Percentiles rank a stretch among this genome's conserved stretches.
These are phyloP conservation scores for Vaccinium vitisidaea DNA, from an alignment of 148 eudicot genomes.

Conservation along the genomic window DNA sequence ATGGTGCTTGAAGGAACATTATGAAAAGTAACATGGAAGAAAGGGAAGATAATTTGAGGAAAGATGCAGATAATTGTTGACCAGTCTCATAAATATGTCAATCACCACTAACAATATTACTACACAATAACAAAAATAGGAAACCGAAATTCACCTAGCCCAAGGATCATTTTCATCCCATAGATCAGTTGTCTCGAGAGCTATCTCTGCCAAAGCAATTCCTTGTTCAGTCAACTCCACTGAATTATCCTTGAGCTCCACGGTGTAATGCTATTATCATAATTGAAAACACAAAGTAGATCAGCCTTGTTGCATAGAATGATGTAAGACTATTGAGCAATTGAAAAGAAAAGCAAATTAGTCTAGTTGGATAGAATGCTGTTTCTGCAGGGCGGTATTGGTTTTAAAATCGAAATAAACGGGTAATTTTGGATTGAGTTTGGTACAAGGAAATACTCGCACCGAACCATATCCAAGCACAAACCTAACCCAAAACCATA, in stretches of 20 bases:
- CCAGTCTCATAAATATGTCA: neutral
- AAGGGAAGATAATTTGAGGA: neutral
- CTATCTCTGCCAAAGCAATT: conserved; percentile 82
- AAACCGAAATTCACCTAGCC: conserved; percentile 70
- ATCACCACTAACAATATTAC: neutral
- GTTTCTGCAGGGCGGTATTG: neutral
- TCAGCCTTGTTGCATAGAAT: neutral
- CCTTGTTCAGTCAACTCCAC: conserved; percentile 98
- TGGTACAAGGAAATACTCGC: neutral
- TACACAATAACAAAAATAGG: neutral
- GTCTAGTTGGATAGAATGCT: neutral
- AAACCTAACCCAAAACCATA: no score
- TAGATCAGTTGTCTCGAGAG: conserved; percentile 87
- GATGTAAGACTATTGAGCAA: no score
- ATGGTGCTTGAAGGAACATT: conserved; percentile 1
- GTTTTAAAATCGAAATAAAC: neutral
- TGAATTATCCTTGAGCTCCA: conserved; percentile 90
- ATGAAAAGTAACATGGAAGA: neutral
- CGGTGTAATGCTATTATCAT: conserved; percentile 72
- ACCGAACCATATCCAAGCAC: neutral
- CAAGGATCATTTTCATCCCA: conserved; percentile 99
- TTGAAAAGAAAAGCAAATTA: neutral
- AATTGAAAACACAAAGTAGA: neutral
- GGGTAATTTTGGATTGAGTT: neutral
- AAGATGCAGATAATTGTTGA: neutral